Base-by-base conservation (phyloP, 257 asterid genomes). In the Penstemon newberryi region DNA sequence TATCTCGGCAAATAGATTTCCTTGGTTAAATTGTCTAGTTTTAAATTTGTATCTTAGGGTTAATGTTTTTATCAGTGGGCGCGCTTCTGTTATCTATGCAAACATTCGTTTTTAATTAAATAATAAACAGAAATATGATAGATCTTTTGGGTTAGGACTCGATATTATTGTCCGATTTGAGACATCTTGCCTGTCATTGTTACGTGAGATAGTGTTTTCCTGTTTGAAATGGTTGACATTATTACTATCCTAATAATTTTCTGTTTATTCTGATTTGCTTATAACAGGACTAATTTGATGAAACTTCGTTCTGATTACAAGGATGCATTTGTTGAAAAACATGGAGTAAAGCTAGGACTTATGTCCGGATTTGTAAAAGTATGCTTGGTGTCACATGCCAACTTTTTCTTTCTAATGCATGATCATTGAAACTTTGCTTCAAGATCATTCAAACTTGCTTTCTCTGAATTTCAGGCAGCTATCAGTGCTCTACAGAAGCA, bases 361-460 rank as follows among this genome's bases (percentile, higher is more conserved):
- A 89, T 86, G 98, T 92, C 97, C 2, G 97, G 97, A 41, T 89
- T 92, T 78, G 92, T 92, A 51, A 92, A 92, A 71, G 96, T 89
- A 77, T 7, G 81, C 49, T 60, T 25, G 33, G 54, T 64, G 25
- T 39, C 57, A 40, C 9, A 11, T 62, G 36, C 8, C 3, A 9
- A 13, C 4, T 60, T 7, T 60, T 43, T 37, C 13, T 12, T 50
- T 3, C 39, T 56, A 53, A 25, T 41, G 38, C 33, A 25, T 25
- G 33, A 25, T 25, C 33, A 25, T 25, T 25, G 33, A 25, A 2
- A 25, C 33, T 65, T 56, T 45, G 73, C 55, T 46, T 72, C 49
- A 25, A 46, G 57, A 25, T 25, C 33, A 25, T 25, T 25, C 3
- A 64, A 72, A 66, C 70, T 10, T 51, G 38, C 54, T 56, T 51